Evolutionary conservation across 148 eudicot species (phyloP).

Genomic region (Gaultheria prostrata): DNA sequence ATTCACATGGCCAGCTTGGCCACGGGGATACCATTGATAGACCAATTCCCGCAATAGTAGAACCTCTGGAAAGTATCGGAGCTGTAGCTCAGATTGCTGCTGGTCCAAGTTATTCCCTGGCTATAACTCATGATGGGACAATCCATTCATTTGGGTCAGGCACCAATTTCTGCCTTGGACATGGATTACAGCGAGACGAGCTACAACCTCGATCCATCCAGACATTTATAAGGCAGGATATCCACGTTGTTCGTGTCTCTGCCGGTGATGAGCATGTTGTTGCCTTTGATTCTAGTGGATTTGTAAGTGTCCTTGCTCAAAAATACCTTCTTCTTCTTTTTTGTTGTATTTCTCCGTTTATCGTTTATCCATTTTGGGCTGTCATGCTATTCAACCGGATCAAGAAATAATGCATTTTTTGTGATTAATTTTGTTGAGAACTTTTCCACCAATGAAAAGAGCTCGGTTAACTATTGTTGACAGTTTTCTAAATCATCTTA

Average conservation of each 20-base stretch:
- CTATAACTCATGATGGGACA: conserved; percentile 66
- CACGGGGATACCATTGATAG: conserved; percentile 79
- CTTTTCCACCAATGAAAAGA: neutral
- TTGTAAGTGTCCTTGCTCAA: conserved; percentile 40
- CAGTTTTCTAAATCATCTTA: neutral
- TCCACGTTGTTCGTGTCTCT: conserved; percentile 79
- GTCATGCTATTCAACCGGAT: neutral
- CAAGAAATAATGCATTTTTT: neutral
- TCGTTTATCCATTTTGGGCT: neutral
- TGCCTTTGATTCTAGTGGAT: conserved; percentile 91
- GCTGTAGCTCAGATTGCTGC: conserved; percentile 73
- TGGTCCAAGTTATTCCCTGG: conserved; percentile 80
- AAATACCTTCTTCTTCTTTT: neutral
- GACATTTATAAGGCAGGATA: conserved; percentile 66
- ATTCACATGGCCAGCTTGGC: conserved; percentile 86
- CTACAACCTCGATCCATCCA: conserved; percentile 71
- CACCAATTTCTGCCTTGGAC: conserved; percentile 86
- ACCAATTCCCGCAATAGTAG: conserved; percentile 60
- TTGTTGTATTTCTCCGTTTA: neutral
- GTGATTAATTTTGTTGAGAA: neutral
- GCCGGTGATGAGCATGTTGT: conserved; percentile 98
- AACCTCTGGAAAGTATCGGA: conserved; percentile 47
- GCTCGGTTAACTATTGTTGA: neutral
- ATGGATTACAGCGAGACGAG: conserved; percentile 84
- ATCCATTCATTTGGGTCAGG: conserved; percentile 87